Evolutionary conservation across 2,329 filamentous ascomycete species (phyloP), one percentile per base, ranked within the genome.

Genomic region (Madurella mycetomatis): DNA sequence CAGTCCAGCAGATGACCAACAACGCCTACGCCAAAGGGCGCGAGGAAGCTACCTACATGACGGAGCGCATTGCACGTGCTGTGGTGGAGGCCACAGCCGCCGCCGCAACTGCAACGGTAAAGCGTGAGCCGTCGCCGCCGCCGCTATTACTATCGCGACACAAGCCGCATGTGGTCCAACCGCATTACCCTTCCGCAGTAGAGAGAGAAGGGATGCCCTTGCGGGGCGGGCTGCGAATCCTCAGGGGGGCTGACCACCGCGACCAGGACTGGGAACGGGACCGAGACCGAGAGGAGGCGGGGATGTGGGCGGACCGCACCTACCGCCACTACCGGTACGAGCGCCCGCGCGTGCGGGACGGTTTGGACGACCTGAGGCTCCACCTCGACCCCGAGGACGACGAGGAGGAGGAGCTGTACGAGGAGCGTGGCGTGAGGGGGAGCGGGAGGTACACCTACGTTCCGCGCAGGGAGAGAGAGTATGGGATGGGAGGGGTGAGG

Each of bases 11-110:
- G 17, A 48, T 57, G 32, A 42, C 43, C 42, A 18, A 48, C 39
- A 53, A 25, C 5, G 54, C 46, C n/a, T 57, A 57, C 19, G 47
- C 47, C 5, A 51, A 47, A 4, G 55, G 55, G 4, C 51, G 47
- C n/a, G 46, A 54, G 7, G 57, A 59, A 31, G 57, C 54, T 3
- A 42, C 54, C 39, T n/a, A 18, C 17, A 51, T 54, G 48, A 51
- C 51, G 2, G 56, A 56, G 40, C 51, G 57, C 7, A 49, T 57
- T 0, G 43, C 52, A 2, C 45, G 25, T 1, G 53, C 49, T 4
- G 43, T 30, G 19, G 49, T 34, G 15, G 31, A 47, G 4, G 25
- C 25, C 25, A 7, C 25, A 3, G 25, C 25, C 25, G 25, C 25
- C 25, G 25, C 25, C 25, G 25, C 25, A 25, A 7, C 25, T 4